Evolutionary conservation across 345 rosid genomes (phyloP), one percentile per base, ranked within the genome.

Genomic region (Luvunga scandens): DNA sequence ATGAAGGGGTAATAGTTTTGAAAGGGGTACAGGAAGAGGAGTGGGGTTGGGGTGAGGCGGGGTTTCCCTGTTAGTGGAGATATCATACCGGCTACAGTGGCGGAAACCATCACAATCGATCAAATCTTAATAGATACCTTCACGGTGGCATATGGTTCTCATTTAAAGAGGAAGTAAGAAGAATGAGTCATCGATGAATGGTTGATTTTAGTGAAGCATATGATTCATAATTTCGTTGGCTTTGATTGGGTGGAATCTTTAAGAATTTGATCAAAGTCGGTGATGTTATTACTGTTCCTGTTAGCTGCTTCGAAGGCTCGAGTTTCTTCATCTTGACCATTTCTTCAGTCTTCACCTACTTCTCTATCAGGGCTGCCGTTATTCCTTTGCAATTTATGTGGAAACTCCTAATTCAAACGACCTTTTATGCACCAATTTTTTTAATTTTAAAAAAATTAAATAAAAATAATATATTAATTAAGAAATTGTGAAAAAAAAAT

Each of bases 161-260:
- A n/a, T n/a, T n/a, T 30, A 55, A 67, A 69, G 68, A 4, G 67
- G 55, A 74, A 74, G 76, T 48, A 59, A 56, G 31, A 25, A 55
- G 39, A 34, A 55, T 56, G 67, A 34, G n/a, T 22, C 9, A 3
- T n/a, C 21, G 39, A 36, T 7, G 39, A 36, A 48, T 14, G 45
- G 14, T 19, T 28, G 60, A 39, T 31, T 68, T 38, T 50, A 39
- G 27, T 71, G 67, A 72, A 30, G 68, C 30, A 48, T 30, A 63
- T 39, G 31, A 39, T 65, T 77, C 75, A 82, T 74, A n/a, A 50
- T 39, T 68, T 38, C 72, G 77, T 85, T 85, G 82, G 82, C 85
- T 82, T 85, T 25, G 2, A 10, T 61, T 56, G 30, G 1, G 16
- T 55, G 39, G 78, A 74, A 69, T 74, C 61, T 70, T 45, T 1